phyloP scores from a whole-genome alignment of 2,329 filamentous ascomycete genomes.

The Dactylellina sp. region DNA sequence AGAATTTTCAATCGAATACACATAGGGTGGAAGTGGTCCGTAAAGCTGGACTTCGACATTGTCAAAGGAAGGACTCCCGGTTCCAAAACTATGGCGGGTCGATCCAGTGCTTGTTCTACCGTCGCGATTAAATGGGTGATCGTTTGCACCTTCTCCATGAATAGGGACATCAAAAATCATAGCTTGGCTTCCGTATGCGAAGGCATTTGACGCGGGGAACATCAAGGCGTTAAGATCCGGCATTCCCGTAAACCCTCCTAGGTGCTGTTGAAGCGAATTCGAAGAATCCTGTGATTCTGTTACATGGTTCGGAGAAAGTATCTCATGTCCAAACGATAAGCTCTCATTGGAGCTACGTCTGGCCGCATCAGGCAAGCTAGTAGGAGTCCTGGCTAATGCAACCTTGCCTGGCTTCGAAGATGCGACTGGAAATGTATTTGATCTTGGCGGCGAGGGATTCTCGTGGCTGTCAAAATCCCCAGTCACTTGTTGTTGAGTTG shows the following conservation, averaged over 20 bases:
- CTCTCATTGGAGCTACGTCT: conserved; percentile 60
- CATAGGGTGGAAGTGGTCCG: conserved; percentile 76
- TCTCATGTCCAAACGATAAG: conserved; percentile 48
- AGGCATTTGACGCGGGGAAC: conserved; percentile 82
- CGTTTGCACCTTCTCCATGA: conserved; percentile 13
- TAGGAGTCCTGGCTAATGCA: conserved; percentile 27
- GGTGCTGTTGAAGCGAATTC: conserved; percentile 61
- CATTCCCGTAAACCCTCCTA: conserved; percentile 65
- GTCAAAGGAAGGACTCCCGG: conserved; percentile 70
- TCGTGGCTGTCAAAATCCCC: conserved; percentile 58
- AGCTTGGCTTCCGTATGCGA: conserved; percentile 78
- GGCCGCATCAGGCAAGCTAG: conserved; percentile 59
- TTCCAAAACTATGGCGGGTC: conserved; percentile 63
- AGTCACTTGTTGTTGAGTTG: conserved; percentile 61
- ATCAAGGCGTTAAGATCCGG: conserved; percentile 81
- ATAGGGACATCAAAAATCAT: conserved; percentile 67
- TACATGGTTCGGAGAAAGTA: conserved; percentile 58
- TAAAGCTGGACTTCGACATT: conserved; percentile 80
- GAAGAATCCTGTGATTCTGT: conserved; percentile 22
- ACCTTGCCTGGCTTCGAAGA: conserved; percentile 58
- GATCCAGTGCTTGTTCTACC: conserved; percentile 20
- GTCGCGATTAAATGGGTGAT: conserved; percentile 63
- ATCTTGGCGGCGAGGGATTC: conserved; percentile 60
- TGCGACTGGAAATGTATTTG: conserved; percentile 58
- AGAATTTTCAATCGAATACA: conserved; percentile 69